A percentile compares a stretch with the other conserved stretches of the same genome.
Conservation (phyloP, 1,139 yeast genomes). For the Groenewaldozyma auringiensis region DNA sequence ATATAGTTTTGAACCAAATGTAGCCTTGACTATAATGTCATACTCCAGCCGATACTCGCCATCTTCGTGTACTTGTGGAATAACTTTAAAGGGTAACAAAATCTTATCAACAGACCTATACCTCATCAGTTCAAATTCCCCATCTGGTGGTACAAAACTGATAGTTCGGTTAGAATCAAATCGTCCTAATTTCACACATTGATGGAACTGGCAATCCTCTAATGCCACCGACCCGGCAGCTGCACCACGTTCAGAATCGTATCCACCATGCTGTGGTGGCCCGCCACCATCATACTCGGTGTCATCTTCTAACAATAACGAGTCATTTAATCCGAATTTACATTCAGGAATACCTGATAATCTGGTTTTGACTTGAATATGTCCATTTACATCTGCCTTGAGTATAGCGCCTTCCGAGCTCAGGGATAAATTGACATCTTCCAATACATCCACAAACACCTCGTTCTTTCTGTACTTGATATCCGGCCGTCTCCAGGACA, state of each 20-base stretch:
- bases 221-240: constrained; percentile 48
- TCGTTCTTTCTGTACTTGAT: constrained; percentile 79
- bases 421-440: constrained; percentile 62
- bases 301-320: constrained; percentile 25
- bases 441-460: constrained; percentile 68
- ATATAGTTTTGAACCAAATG: constrained; percentile 51
- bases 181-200: constrained; percentile 65
- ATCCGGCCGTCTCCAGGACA: constrained; percentile 67
- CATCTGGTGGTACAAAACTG: constrained; percentile 84
- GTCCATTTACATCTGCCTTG: constrained; percentile 71
- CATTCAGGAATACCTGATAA: constrained; percentile 74
- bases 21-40: constrained; percentile 53
- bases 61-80: constrained; percentile 51
- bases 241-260: constrained; percentile 22
- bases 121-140: constrained; percentile 80
- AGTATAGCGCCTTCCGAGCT: constrained; percentile 44
- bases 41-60: constrained; percentile 47
- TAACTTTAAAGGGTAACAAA: constrained; percentile 63
- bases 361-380: constrained; percentile 62
- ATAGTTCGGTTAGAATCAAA: constrained; percentile 63
- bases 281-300: constrained; percentile 12
- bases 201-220: constrained; percentile 83
- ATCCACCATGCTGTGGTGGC: constrained; percentile 10
- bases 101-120: constrained; percentile 55
- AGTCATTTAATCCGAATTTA: constrained; percentile 54